Conservation (phyloP, 2,329 filamentous ascomycete species). For the Ploettnerulaceae sp. region DNA sequence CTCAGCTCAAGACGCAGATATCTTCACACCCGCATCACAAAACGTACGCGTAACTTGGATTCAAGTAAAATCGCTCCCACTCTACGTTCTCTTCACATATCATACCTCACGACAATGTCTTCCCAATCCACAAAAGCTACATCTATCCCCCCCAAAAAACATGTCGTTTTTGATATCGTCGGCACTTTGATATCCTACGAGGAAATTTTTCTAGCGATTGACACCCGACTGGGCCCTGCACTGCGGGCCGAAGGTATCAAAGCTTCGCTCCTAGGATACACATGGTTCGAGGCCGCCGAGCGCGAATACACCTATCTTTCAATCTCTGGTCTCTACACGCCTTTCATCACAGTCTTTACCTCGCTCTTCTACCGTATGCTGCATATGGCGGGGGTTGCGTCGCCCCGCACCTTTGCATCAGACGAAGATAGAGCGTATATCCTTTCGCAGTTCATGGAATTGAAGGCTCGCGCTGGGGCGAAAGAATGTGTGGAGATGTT, state of each 20-base stretch:
- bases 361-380: constrained; percentile 47
- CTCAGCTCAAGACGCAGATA: too few species aligned
- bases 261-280: constrained; percentile 40
- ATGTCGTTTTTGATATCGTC: constrained; percentile 48
- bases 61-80: too few species aligned
- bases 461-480: constrained; percentile 37
- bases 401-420: constrained; percentile 39
- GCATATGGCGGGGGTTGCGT: constrained; percentile 39
- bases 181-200: constrained; percentile 45
- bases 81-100: too few species aligned
- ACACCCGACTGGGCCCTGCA: constrained; percentile 38
- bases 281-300: constrained; percentile 44
- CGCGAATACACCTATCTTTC: constrained; percentile 46
- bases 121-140: too few species aligned
- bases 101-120: too few species aligned
- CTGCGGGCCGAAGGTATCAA: constrained; percentile 38
- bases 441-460: constrained; percentile 36
- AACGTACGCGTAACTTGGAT: too few species aligned
- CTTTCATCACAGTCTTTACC: constrained; percentile 40
- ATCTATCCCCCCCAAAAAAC: too few species aligned
- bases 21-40: too few species aligned
- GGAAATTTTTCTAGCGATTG: constrained; percentile 39
- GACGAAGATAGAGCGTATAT: constrained; percentile 40
- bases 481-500: constrained; percentile 41
- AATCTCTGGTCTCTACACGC: constrained; percentile 40